Base-by-base conservation (phyloP, 169 alveolate species). In the Plasmodium inui region DNA sequence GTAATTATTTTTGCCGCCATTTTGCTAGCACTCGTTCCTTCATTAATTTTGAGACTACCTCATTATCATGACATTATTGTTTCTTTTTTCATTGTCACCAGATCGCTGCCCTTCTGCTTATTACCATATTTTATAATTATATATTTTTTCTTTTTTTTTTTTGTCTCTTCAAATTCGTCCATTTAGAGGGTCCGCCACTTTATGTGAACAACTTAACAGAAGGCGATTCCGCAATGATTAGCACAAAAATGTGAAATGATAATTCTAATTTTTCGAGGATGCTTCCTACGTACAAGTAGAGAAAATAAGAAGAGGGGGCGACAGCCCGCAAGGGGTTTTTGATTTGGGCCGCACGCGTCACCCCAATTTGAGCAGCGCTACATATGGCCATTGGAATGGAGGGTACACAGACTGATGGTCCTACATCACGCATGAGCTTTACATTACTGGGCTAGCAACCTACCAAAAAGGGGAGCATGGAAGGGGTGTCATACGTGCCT, bases 381-480 rank as follows among this genome's bases (percentile, higher is more conserved):
- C 17, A 5, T 26, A 22, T 67, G 41, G n/a, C 12, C 37, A 19
- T n/a, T 67, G 37, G 76, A 67, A 67, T 26, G 76, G 37, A 12
- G 37, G n/a, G 76, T 9, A 67, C n/a, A 10, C 41, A 1, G 76
- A 67, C n/a, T 26, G 76, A 26, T 19, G 41, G 41, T 19, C 37
- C 34, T 19, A 8, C 37, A 5, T 26, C 39, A 9, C 76, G 7
- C 34, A n/a, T 67, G 76, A 67, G 5, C 19, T 67, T 19, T 67
- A 61, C 74, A 61, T 61, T 26, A 67, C 76, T 67, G 30, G 76
- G 76, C 30, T 67, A 67, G 76, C 76, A 67, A 67, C 76, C 76
- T 67, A 12, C 37, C 34, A 67, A 67, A 67, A 50, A 17, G 61
- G 61, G 61, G 22, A 17, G 61, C 61, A 50, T 26, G 9, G 22